These are phyloP conservation scores for Annona squamosa DNA, from an alignment of 164 flowering plant genomes.

Conservation along the genomic window DNA sequence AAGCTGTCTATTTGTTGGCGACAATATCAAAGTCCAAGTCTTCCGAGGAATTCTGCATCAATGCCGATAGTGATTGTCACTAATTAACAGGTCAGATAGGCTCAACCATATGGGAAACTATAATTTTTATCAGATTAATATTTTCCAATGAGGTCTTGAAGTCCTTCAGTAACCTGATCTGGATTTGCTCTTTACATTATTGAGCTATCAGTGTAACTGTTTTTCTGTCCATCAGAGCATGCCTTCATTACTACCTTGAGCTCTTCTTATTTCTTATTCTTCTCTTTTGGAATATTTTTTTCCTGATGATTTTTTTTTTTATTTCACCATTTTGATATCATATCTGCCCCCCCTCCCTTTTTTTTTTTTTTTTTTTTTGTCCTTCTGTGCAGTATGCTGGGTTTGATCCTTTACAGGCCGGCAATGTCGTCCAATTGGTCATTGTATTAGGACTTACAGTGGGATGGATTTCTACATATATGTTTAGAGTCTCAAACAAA, in stretches of 20 bases:
- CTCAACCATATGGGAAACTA: background rate
- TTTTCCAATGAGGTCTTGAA: no score
- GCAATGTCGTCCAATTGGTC: conserved; percentile 88
- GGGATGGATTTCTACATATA: conserved; percentile 91
- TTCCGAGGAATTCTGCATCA: background rate
- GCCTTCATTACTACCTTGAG: no score
- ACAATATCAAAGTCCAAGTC: background rate
- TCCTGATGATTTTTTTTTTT: background rate
- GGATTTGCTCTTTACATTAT: background rate
- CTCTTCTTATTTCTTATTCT: no score
- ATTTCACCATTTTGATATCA: background rate
- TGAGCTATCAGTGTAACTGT: background rate
- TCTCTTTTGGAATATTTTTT: no score
- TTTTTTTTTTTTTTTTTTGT: background rate
- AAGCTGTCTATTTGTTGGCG: background rate
- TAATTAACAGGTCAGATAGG: background rate
- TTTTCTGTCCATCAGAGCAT: no score
- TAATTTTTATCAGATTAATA: background rate
- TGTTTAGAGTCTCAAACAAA: conserved; percentile 88
- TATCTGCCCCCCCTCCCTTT: background rate
- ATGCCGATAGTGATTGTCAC: background rate
- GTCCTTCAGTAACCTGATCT: background rate
- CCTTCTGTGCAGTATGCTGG: conserved; percentile 59
- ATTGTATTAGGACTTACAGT: conserved; percentile 79
- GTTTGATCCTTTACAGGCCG: conserved; percentile 86